A percentile compares a stretch with the other conserved stretches of the same genome.
Conservation (phyloP, 2,329 filamentous ascomycete species). For the Myriangium duriaei region DNA sequence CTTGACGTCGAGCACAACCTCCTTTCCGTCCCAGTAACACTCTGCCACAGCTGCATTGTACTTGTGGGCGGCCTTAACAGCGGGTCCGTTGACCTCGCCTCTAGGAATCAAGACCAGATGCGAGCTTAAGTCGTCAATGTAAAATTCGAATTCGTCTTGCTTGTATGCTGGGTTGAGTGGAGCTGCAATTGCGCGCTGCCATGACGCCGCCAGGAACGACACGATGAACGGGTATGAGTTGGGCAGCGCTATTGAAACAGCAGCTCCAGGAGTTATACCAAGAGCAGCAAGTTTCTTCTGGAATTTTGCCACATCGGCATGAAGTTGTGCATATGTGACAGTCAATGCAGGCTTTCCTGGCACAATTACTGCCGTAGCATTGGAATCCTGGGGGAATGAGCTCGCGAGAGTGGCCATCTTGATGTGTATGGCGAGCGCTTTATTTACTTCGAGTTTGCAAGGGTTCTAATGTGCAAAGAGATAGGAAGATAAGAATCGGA, state of each 20-base stretch:
- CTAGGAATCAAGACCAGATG: conserved; percentile 63
- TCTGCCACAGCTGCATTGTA: conserved; percentile 78
- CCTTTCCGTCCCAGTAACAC: conserved; percentile 62
- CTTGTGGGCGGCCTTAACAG: conserved; percentile 63
- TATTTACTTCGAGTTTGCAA: too few species aligned
- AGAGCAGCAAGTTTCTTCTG: conserved; percentile 66
- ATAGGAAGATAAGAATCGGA: too few species aligned
- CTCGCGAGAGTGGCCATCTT: conserved; percentile 46
- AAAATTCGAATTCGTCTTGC: conserved; percentile 83
- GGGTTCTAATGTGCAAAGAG: too few species aligned
- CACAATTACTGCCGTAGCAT: conserved; percentile 56
- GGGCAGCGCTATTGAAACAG: conserved; percentile 70
- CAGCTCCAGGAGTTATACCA: conserved; percentile 54
- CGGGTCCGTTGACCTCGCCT: conserved; percentile 54
- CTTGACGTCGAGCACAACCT: conserved; percentile 68
- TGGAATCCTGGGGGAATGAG: conserved; percentile 40
- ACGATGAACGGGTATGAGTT: conserved; percentile 86
- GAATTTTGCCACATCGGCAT: conserved; percentile 54
- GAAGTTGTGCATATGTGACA: conserved; percentile 58
- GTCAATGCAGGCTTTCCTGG: conserved; percentile 53
- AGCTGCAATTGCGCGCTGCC: conserved; percentile 71
- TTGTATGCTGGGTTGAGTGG: conserved; percentile 84
- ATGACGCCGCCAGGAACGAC: conserved; percentile 72
- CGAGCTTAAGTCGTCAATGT: conserved; percentile 76
- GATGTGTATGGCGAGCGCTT: too few species aligned